phyloP scores from a whole-genome alignment of 495 filamentous ascomycete species.

The Penicillium turbatum region DNA sequence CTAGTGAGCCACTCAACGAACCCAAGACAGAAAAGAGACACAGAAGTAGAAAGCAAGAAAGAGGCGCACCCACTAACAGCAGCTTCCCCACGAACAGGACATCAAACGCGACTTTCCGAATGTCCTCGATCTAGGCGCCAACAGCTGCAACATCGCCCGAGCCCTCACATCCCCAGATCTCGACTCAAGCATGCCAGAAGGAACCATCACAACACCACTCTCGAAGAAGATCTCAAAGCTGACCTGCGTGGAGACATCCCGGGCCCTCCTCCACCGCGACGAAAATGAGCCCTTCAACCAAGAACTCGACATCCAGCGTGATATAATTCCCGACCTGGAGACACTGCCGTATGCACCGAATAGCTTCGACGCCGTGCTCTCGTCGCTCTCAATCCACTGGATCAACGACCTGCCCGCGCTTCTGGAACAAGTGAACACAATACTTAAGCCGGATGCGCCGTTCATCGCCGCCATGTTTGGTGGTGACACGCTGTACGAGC shows the following conservation, averaged over 20 bases:
- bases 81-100: conserved; percentile 51
- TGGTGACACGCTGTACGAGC: conserved; percentile 89
- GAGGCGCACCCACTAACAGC: conserved; percentile 6
- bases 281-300: conserved; percentile 69
- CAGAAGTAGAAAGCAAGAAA: neutral
- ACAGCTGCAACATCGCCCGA: conserved; percentile 89
- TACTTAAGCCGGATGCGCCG: conserved; percentile 85
- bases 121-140: conserved; percentile 92
- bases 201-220: conserved; percentile 56
- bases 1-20: conserved; percentile 49
- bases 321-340: conserved; percentile 65
- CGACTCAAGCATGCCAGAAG: conserved; percentile 44
- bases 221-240: conserved; percentile 63
- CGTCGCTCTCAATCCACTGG: conserved; percentile 89
- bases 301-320: conserved; percentile 62
- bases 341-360: conserved; percentile 70
- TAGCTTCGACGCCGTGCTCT: conserved; percentile 83
- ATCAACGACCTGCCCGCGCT: conserved; percentile 90
- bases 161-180: conserved; percentile 66
- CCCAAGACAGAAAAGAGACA: neutral
- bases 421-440: conserved; percentile 70
- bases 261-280: conserved; percentile 77
- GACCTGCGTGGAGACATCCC: conserved; percentile 76
- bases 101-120: conserved; percentile 81
- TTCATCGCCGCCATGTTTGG: conserved; percentile 96